These are phyloP conservation scores for Penstemon newberryi DNA, from an alignment of 257 asterid species.

Conservation along the genomic window DNA sequence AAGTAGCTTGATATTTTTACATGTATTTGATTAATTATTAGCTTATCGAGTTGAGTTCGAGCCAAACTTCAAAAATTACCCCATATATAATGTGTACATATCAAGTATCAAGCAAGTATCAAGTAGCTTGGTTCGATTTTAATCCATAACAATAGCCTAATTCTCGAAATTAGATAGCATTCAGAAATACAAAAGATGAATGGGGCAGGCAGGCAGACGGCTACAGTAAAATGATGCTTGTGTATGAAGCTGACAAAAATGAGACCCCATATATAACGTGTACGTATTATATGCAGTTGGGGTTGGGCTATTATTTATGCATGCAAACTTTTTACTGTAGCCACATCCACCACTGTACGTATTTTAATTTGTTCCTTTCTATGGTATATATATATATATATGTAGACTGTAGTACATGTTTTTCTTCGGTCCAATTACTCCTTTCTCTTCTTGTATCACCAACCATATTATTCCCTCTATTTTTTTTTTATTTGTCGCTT, in stretches of 20 bases:
- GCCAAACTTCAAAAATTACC: too few relatives aligned
- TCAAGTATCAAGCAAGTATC: too few relatives aligned
- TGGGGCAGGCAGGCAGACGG: too few relatives aligned
- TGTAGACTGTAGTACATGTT: background rate
- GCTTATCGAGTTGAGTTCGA: too few relatives aligned
- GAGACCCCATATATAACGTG: constrained; percentile 34
- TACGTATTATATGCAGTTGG: constrained; percentile 37
- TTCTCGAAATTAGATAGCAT: too few relatives aligned
- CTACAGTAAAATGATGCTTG: constrained; percentile 16
- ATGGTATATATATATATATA: constrained; percentile 23
- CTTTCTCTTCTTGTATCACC: constrained; percentile 28
- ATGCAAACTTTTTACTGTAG: constrained; percentile 46
- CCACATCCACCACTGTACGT: constrained; percentile 19
- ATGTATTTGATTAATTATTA: too few relatives aligned
- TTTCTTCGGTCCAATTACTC: constrained; percentile 32
- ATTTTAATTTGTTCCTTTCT: constrained; percentile 49
- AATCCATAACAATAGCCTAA: too few relatives aligned
- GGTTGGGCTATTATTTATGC: constrained; percentile 36
- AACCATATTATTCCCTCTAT: constrained; percentile 24
- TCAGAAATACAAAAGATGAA: too few relatives aligned
- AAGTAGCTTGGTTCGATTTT: too few relatives aligned
- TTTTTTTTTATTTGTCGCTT: background rate
- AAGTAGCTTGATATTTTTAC: too few relatives aligned
- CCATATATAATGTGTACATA: too few relatives aligned
- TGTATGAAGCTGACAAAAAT: constrained; percentile 41